These are phyloP conservation scores for Cladorrhinum samala DNA, from an alignment of 495 filamentous ascomycete species.

Conservation along the genomic window DNA sequence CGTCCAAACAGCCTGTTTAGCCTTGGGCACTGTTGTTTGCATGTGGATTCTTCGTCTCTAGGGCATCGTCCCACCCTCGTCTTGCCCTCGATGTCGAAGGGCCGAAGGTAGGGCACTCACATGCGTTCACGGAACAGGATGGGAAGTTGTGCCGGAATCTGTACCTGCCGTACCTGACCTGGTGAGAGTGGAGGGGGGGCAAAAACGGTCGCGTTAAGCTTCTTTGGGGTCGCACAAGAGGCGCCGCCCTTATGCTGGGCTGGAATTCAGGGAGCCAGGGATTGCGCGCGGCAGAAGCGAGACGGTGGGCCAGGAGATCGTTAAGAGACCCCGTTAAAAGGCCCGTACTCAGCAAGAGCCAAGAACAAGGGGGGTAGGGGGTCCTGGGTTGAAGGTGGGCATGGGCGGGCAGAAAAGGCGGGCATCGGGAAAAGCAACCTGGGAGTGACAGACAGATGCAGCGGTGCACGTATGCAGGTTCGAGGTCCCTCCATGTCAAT, in stretches of 20 bases:
- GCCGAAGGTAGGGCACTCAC: background rate
- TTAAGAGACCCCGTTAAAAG: constrained; percentile 13
- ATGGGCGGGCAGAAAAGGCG: background rate
- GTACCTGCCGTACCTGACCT: background rate
- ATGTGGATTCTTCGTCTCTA: background rate
- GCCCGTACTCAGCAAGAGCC: constrained; percentile 1
- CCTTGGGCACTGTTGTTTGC: constrained; percentile 10
- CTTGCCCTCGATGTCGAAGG: background rate
- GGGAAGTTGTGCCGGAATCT: background rate
- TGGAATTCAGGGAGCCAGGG: constrained; percentile 19
- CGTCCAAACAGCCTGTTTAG: constrained; percentile 23
- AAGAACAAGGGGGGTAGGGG: background rate
- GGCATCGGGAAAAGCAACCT: constrained; percentile 4
- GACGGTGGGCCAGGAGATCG: constrained; percentile 12
- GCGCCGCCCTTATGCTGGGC: constrained; percentile 11
- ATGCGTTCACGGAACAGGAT: background rate
- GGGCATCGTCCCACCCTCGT: too few species aligned
- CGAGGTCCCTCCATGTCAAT: constrained; percentile 1
- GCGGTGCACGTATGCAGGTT: background rate
- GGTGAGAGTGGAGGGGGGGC: background rate
- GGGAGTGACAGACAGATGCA: constrained; percentile 4
- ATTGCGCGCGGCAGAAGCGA: constrained; percentile 18
- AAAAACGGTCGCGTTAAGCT: constrained; percentile 12
- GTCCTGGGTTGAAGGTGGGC: background rate
- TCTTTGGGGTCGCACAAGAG: constrained; percentile 4